Conservation (phyloP, 2,329 filamentous ascomycete species). For the Cladosporium sp. region DNA sequence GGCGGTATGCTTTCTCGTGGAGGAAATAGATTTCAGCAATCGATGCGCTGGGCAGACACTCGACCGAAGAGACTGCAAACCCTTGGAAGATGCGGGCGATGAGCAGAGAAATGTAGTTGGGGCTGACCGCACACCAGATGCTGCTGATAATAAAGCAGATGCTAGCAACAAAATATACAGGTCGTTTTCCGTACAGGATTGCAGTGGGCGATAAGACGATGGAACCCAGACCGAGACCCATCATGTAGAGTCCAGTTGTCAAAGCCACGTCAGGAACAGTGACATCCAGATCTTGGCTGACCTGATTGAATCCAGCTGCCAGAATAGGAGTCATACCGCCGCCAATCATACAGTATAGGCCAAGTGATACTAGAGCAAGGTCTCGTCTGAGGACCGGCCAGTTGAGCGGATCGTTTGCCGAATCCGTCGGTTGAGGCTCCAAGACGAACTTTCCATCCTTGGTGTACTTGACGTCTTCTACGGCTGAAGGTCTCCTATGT, state of each 20-base stretch:
- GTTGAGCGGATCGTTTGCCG: conserved; percentile 86
- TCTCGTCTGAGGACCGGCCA: conserved; percentile 85
- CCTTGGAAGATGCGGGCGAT: conserved; percentile 85
- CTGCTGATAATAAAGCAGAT: conserved; percentile 75
- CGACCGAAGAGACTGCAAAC: conserved; percentile 82
- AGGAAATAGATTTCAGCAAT: conserved; percentile 97
- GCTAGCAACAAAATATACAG: conserved; percentile 78
- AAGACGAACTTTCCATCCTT: conserved; percentile 80
- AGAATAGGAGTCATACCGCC: conserved; percentile 90
- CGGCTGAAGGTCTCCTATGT: conserved; percentile 20
- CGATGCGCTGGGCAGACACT: conserved; percentile 88
- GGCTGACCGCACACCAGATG: conserved; percentile 84
- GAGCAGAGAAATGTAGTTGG: conserved; percentile 75
- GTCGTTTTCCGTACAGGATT: conserved; percentile 86
- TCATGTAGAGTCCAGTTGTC: conserved; percentile 91
- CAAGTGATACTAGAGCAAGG: conserved; percentile 74
- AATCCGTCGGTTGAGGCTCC: conserved; percentile 89
- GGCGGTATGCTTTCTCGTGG: conserved; percentile 87
- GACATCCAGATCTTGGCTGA: conserved; percentile 67
- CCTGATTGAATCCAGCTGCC: conserved; percentile 83
- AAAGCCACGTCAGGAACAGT: conserved; percentile 72
- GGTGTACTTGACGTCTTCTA: conserved; percentile 68
- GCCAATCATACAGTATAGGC: conserved; percentile 90
- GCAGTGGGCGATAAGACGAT: conserved; percentile 86
- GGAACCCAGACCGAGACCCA: conserved; percentile 83